Conservation (phyloP, 2,329 filamentous ascomycete species). For the Ophiostoma australiae region DNA sequence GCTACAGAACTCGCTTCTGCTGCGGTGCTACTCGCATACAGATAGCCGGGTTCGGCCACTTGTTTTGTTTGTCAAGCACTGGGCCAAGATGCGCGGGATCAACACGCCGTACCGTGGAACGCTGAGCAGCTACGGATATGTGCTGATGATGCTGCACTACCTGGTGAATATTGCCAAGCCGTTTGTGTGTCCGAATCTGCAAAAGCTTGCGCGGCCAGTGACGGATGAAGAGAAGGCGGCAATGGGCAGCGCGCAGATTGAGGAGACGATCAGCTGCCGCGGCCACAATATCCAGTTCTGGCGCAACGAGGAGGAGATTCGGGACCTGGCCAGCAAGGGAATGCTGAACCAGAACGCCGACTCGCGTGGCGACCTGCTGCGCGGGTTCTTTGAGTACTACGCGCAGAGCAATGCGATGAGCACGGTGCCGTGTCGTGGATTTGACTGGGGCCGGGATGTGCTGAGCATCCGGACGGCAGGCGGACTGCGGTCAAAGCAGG, state of each 20-base stretch:
- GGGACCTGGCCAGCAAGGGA: constrained; percentile 51
- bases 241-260: constrained; percentile 32
- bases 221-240: constrained; percentile 35
- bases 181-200: constrained; percentile 80
- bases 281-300: constrained; percentile 73
- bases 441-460: constrained; percentile 76
- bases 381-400: constrained; percentile 86
- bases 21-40: constrained; percentile 76
- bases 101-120: constrained; percentile 84
- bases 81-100: constrained; percentile 80
- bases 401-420: constrained; percentile 56
- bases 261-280: constrained; percentile 48
- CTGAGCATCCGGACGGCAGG: constrained; percentile 68
- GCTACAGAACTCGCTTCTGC: constrained; percentile 74
- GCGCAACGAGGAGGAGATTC: constrained; percentile 67
- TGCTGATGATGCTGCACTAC: constrained; percentile 88
- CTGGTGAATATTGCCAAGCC: constrained; percentile 76
- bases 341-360: constrained; percentile 65
- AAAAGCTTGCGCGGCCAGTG: constrained; percentile 49
- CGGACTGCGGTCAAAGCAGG: constrained; percentile 66
- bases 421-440: constrained; percentile 51
- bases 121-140: constrained; percentile 84
- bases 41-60: constrained; percentile 73
- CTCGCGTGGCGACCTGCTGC: constrained; percentile 64
- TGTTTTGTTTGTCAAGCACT: constrained; percentile 83